Conservation (phyloP, 2,329 filamentous ascomycete genomes). For the Ascosphaera acerosa region DNA sequence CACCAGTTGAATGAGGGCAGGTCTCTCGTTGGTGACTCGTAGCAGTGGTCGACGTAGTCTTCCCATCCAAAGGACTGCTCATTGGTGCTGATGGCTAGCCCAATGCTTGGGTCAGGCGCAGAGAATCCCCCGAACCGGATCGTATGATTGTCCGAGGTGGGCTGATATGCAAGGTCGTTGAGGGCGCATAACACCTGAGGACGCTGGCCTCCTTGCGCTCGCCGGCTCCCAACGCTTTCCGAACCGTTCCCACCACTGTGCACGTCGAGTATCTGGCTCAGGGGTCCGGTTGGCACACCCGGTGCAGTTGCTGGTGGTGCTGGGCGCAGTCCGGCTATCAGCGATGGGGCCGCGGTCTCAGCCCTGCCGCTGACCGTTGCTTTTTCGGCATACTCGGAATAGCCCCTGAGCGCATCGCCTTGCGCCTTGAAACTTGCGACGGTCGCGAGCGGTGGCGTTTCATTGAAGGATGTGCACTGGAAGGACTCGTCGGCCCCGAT, state of each 20-base stretch:
- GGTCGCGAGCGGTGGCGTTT: background rate
- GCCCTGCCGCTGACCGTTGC: background rate
- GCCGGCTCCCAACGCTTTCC: background rate
- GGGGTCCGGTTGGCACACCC: background rate
- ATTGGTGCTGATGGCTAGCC: slow-evolving; percentile 1
- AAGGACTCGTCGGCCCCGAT: background rate
- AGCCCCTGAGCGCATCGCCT: background rate
- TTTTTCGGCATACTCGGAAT: background rate
- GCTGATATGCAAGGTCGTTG: background rate
- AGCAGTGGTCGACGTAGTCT: background rate
- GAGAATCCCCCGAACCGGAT: background rate
- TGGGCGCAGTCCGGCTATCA: background rate
- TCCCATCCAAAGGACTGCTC: background rate
- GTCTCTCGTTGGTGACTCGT: background rate
- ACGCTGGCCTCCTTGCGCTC: too few species aligned
- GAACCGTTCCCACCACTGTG: background rate
- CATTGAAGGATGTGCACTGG: background rate
- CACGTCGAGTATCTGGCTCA: background rate
- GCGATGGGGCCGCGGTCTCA: background rate
- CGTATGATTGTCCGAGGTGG: background rate
- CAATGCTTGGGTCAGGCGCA: background rate
- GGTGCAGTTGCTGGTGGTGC: slow-evolving; percentile 1
- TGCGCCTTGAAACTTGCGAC: background rate
- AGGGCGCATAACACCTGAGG: background rate
- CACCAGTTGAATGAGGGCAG: background rate